Evolutionary conservation across 1,139 yeast species (phyloP).

Genomic region (Blastobotrys serpentis): DNA sequence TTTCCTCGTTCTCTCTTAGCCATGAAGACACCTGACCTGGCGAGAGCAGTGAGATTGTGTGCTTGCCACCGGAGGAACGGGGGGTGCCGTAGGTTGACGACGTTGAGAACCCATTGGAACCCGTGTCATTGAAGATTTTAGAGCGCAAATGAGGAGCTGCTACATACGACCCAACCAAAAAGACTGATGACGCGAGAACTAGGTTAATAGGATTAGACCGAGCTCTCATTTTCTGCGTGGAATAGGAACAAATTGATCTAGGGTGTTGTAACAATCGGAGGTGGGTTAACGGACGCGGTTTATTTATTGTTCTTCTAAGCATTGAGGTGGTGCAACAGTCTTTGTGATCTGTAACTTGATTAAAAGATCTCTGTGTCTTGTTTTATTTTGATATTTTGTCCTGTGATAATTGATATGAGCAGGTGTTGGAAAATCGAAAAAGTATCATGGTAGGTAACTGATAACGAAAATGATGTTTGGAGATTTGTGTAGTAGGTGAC

Average conservation of each 20-base stretch:
- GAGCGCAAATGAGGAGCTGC: constrained; percentile 6
- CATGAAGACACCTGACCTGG: constrained; percentile 74
- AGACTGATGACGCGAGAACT: constrained; percentile 14
- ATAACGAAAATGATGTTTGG: neutral
- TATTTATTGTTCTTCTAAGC: neutral
- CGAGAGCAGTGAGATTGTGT: constrained; percentile 45
- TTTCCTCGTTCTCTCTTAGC: constrained; percentile 74
- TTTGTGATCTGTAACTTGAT: neutral
- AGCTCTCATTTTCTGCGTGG: constrained; percentile 4
- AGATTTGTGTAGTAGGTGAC: neutral
- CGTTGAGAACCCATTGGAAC: neutral
- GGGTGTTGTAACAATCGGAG: neutral
- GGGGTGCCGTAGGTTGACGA: constrained; percentile 8
- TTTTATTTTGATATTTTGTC: neutral
- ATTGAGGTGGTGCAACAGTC: neutral
- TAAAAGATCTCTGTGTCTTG: neutral
- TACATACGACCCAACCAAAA: constrained; percentile 16
- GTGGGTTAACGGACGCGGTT: neutral
- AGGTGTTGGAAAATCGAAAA: no score
- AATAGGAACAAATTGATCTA: constrained; percentile 1
- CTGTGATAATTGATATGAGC: neutral
- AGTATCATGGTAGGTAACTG: neutral
- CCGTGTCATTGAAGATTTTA: constrained; percentile 9
- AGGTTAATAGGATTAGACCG: constrained; percentile 8
- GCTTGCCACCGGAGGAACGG: constrained; percentile 18